Conservation (phyloP, 306 rosid species). For the Glycine tomentella region DNA sequence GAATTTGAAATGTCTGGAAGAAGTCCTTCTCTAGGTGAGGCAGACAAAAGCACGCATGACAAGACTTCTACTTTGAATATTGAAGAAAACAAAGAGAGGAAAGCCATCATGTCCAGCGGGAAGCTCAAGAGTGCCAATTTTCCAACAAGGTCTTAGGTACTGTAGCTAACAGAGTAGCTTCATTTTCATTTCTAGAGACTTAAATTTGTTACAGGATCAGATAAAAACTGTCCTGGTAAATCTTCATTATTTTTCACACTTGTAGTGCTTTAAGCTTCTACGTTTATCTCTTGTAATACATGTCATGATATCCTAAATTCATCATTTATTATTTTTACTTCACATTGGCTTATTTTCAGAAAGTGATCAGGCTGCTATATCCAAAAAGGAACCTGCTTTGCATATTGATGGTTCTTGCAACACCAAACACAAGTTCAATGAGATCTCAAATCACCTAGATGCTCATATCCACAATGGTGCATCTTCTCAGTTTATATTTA, state of each 20-base stretch:
- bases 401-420: constrained; percentile 33
- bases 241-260: neutral
- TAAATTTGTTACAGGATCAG: constrained; percentile 14
- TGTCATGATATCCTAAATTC: constrained; percentile 29
- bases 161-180: constrained; percentile 42
- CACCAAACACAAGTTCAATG: constrained; percentile 21
- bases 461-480: constrained; percentile 25
- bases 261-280: constrained; percentile 1
- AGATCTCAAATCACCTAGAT: constrained; percentile 8
- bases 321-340: constrained; percentile 27
- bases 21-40: constrained; percentile 24
- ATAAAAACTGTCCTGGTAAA: neutral
- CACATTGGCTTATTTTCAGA: constrained; percentile 46
- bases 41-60: constrained; percentile 14
- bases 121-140: constrained; percentile 42
- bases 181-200: neutral
- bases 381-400: constrained; percentile 27
- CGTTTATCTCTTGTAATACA: constrained; percentile 3
- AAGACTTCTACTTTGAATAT: constrained; percentile 37
- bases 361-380: constrained; percentile 37
- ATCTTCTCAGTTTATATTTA: constrained; percentile 16
- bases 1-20: constrained; percentile 40
- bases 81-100: constrained; percentile 22
- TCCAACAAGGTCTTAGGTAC: constrained; percentile 52
- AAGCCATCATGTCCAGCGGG: constrained; percentile 9